Evolutionary conservation across 1,284 basidiomycete genomes (phyloP).

Genomic region (Lentinus polychrous): DNA sequence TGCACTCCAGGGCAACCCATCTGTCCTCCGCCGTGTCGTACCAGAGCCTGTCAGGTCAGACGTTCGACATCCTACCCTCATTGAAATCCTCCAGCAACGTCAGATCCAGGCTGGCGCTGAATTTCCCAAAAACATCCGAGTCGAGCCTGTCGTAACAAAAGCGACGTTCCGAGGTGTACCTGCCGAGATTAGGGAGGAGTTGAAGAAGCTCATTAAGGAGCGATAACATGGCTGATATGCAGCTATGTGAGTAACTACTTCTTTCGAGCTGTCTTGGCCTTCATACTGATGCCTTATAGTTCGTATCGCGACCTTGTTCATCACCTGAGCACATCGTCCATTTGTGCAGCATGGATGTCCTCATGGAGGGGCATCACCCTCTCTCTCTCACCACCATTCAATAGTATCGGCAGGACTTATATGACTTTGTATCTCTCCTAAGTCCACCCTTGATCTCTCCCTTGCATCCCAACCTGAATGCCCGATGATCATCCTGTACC

Average conservation of each 20-base stretch:
- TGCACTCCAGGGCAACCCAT: slow-evolving; percentile 16
- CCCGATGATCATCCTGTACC: too few relatives aligned
- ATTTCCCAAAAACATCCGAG: slow-evolving; percentile 38
- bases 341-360: too few relatives aligned
- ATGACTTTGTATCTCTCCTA: too few relatives aligned
- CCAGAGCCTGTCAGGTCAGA: slow-evolving; percentile 21
- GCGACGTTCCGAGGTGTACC: slow-evolving; percentile 31
- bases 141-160: slow-evolving; percentile 33
- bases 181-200: slow-evolving; percentile 25
- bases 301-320: too few relatives aligned
- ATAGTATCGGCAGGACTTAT: too few relatives aligned
- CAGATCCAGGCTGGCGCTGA: slow-evolving; percentile 29
- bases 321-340: too few relatives aligned
- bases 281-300: too few relatives aligned
- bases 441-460: too few relatives aligned
- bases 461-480: too few relatives aligned
- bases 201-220: slow-evolving; percentile 35
- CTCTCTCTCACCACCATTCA: too few relatives aligned
- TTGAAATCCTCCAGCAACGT: slow-evolving; percentile 34
- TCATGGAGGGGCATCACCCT: too few relatives aligned
- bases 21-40: slow-evolving; percentile 20
- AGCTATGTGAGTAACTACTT: not conserved
- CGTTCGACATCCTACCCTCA: slow-evolving; percentile 25
- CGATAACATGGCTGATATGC: slow-evolving; percentile 13
- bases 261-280: not conserved